Conservation (phyloP, 2,329 filamentous ascomycete species). For the Nakataea oryzae region DNA sequence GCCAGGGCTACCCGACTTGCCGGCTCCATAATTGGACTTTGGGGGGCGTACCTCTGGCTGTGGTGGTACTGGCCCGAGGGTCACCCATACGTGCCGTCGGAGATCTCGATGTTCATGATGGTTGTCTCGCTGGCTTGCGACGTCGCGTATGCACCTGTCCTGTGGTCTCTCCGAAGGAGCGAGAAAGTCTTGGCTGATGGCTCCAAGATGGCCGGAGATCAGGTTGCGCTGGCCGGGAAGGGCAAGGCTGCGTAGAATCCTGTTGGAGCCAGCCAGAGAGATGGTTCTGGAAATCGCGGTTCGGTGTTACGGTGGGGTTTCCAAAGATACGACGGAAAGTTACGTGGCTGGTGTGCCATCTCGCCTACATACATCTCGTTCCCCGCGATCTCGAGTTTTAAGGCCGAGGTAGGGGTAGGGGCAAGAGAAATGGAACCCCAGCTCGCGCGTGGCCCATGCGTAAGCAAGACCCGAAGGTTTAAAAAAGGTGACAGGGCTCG, state of each 20-base stretch:
- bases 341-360: too few species aligned
- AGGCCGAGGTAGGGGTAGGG: too few species aligned
- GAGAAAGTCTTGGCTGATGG: not conserved
- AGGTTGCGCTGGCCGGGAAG: not conserved
- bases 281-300: too few species aligned
- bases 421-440: too few species aligned
- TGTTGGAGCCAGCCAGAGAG: not conserved
- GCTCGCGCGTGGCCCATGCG: too few species aligned
- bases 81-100: conserved; percentile 33
- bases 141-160: conserved; percentile 22
- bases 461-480: too few species aligned
- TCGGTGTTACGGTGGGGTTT: not conserved
- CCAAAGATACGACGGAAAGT: too few species aligned
- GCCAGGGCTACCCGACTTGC: conserved; percentile 30
- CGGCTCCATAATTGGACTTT: conserved; percentile 30
- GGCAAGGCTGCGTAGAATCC: not conserved
- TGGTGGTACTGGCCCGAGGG: conserved; percentile 42
- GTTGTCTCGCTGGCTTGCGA: conserved; percentile 30
- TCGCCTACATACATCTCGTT: too few species aligned
- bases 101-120: conserved; percentile 29
- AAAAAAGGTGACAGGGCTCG: too few species aligned
- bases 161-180: not conserved
- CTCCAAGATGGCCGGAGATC: not conserved
- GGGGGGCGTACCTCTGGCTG: conserved; percentile 24
- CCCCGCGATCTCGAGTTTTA: not conserved